Evolutionary conservation across 495 filamentous ascomycete species (phyloP).

Genomic region (Letharia columbiana): DNA sequence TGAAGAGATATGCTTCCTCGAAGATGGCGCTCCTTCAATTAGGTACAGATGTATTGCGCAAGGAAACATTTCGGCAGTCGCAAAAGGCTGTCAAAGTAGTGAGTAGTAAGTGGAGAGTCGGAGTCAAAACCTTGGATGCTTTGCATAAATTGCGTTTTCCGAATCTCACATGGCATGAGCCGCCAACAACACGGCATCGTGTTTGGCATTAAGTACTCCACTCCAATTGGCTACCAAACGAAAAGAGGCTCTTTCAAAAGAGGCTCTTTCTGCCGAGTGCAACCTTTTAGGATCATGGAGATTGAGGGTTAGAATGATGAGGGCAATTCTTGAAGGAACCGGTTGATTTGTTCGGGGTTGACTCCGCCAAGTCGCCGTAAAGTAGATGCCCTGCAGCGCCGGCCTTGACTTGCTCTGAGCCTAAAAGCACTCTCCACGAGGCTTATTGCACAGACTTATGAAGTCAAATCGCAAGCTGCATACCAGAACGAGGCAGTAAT

Average conservation of each 20-base stretch:
- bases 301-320: background rate
- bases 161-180: background rate
- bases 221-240: background rate
- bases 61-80: background rate
- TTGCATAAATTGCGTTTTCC: background rate
- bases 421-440: slow-evolving; percentile 1
- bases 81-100: background rate
- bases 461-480: background rate
- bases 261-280: background rate
- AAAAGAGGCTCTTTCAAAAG: background rate
- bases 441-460: background rate
- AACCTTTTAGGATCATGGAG: background rate
- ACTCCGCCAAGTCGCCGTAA: background rate
- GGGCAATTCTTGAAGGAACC: background rate
- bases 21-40: background rate
- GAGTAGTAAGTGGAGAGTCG: background rate
- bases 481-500: background rate
- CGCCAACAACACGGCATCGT: background rate
- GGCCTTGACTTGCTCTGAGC: background rate
- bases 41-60: background rate
- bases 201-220: background rate
- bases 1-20: background rate
- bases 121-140: background rate
- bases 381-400: background rate
- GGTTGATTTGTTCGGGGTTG: background rate